Evolutionary conservation across 1,284 basidiomycete species (phyloP).

Genomic region (Ganoderma boninense): DNA sequence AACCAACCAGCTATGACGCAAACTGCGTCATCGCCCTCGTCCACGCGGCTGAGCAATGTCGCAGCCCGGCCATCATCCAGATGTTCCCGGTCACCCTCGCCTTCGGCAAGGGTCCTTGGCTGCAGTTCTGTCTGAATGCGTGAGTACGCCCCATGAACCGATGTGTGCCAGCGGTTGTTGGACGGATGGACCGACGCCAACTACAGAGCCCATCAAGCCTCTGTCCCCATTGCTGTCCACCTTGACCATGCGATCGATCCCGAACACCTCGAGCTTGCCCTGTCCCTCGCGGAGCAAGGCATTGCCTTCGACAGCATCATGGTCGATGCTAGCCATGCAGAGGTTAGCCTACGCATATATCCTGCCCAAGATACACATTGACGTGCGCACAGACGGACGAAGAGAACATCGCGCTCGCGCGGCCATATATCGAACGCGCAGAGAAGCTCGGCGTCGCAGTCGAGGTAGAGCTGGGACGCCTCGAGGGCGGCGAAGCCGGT

Average conservation of each 20-base stretch:
- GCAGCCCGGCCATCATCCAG: slow-evolving; percentile 55
- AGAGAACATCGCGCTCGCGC: slow-evolving; percentile 55
- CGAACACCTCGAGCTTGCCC: slow-evolving; percentile 55
- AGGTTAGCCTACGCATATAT: slow-evolving; percentile 36
- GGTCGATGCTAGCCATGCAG: slow-evolving; percentile 60
- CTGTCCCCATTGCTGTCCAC: slow-evolving; percentile 57
- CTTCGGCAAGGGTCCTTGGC: slow-evolving; percentile 56
- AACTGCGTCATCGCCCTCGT: slow-evolving; percentile 55
- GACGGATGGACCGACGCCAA: background rate
- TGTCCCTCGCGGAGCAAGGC: slow-evolving; percentile 55
- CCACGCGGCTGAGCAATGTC: slow-evolving; percentile 53
- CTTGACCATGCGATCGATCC: slow-evolving; percentile 59
- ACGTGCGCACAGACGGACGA: slow-evolving; percentile 49
- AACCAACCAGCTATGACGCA: slow-evolving; percentile 51
- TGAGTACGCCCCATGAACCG: slow-evolving; percentile 30
- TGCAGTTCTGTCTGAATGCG: slow-evolving; percentile 56
- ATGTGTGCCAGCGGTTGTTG: background rate
- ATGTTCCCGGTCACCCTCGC: slow-evolving; percentile 56
- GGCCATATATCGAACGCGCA: slow-evolving; percentile 55
- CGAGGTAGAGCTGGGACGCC: slow-evolving; percentile 58
- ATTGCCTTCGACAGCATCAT: slow-evolving; percentile 60
- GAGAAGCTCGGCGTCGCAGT: slow-evolving; percentile 51
- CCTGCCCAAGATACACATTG: background rate
- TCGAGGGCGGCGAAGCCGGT: slow-evolving; percentile 59
- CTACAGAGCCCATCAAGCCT: slow-evolving; percentile 51